phyloP scores from a whole-genome alignment of 176 grass and related monocot genomes.

The Thalia dealbata region DNA sequence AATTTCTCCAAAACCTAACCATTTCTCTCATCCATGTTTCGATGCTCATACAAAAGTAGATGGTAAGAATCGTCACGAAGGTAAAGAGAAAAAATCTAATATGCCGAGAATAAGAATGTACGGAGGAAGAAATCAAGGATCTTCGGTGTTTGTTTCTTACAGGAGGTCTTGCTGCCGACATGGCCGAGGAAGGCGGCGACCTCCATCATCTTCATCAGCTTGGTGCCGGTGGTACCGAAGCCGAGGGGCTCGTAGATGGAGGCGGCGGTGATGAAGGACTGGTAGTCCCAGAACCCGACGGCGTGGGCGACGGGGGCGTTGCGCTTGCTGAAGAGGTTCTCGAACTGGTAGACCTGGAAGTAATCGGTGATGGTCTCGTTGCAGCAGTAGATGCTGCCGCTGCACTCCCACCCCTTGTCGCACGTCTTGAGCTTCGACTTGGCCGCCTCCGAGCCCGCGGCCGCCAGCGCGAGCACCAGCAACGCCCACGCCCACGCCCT shows the following conservation, averaged over 20 bases:
- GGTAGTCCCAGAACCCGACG: slow-evolving; percentile 60
- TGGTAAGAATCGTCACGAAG: not conserved
- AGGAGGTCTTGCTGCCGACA: slow-evolving; percentile 69
- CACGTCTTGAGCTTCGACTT: slow-evolving; percentile 37
- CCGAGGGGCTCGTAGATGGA: slow-evolving; percentile 58
- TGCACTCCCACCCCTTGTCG: slow-evolving; percentile 79
- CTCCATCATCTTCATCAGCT: slow-evolving; percentile 48
- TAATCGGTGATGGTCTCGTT: slow-evolving; percentile 63
- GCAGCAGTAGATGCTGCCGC: slow-evolving; percentile 67
- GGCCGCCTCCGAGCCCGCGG: slow-evolving; percentile 8
- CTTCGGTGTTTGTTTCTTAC: slow-evolving; percentile 19
- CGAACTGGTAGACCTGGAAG: slow-evolving; percentile 75
- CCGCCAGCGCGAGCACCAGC: slow-evolving; percentile 12
- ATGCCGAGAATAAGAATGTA: no score
- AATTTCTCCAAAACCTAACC: not conserved
- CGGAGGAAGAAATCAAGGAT: not conserved
- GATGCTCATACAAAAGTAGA: not conserved
- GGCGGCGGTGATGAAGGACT: slow-evolving; percentile 59
- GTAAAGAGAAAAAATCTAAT: not conserved
- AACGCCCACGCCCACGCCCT: slow-evolving; percentile 7
- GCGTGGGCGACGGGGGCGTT: slow-evolving; percentile 48
- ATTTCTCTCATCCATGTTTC: not conserved
- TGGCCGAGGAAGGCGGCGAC: slow-evolving; percentile 85
- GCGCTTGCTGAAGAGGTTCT: slow-evolving; percentile 73
- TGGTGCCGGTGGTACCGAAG: slow-evolving; percentile 68